Percentiles rank a stretch among this genome's conserved stretches.
phyloP scores from a whole-genome alignment of 176 grass and related monocot species.

The Oryza glumipatula region DNA sequence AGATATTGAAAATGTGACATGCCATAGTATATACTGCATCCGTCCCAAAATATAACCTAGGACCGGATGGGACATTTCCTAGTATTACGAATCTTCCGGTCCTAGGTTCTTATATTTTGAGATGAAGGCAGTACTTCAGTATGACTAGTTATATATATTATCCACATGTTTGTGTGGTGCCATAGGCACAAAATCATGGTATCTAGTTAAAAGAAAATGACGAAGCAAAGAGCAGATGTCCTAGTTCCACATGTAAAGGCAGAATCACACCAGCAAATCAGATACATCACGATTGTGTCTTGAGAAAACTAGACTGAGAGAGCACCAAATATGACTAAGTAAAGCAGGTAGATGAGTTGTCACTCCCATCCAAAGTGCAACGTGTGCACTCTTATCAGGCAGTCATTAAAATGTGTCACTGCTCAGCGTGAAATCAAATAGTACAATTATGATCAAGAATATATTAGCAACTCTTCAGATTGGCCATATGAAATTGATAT shows the following conservation, averaged over 20 bases:
- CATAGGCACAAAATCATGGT: not conserved
- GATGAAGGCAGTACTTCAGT: not conserved
- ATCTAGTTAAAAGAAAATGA: not conserved
- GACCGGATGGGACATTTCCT: no score
- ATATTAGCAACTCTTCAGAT: constrained; percentile 6
- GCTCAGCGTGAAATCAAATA: not conserved
- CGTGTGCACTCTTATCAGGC: not conserved
- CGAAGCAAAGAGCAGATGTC: not conserved
- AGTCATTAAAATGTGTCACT: not conserved
- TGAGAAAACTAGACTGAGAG: constrained; percentile 11
- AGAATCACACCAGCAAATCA: not conserved
- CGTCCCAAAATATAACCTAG: no score
- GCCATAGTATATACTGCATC: not conserved
- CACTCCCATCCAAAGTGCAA: constrained; percentile 26
- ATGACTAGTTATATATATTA: constrained; percentile 5
- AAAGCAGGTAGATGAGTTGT: constrained; percentile 1
- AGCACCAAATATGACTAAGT: not conserved
- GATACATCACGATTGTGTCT: not conserved
- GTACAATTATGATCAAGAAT: not conserved
- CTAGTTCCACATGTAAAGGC: constrained; percentile 1
- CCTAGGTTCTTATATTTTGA: no score
- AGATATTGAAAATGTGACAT: not conserved
- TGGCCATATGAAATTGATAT: not conserved
- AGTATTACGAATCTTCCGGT: no score
- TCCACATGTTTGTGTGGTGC: constrained; percentile 14